Evolutionary conservation across 768 basidiomycete genomes (phyloP).

Genomic region (Artomyces pyxidatus): DNA sequence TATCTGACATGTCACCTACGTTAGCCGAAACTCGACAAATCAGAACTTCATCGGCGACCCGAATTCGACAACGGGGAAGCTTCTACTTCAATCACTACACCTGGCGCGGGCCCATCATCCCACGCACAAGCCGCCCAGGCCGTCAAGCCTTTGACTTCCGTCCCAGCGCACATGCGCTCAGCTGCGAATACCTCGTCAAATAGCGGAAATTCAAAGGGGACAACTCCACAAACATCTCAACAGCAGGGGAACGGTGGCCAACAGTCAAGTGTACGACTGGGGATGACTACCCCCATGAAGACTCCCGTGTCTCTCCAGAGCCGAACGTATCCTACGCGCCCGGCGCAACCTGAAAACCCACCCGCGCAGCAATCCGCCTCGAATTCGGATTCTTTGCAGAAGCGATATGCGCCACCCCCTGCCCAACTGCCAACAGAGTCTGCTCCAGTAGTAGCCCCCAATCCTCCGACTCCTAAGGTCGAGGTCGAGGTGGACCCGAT

Average conservation of each 20-base stretch:
- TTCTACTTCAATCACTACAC: neutral
- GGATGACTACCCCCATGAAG: neutral
- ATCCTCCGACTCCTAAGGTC: neutral
- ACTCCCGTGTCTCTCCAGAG: neutral
- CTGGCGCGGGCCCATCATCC: neutral
- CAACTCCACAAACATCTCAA: constrained; percentile 12
- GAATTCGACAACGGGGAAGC: constrained; percentile 51
- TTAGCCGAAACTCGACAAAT: constrained; percentile 61
- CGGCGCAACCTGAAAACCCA: neutral
- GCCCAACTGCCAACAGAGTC: neutral
- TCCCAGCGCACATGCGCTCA: constrained; percentile 34
- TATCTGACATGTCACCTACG: neutral
- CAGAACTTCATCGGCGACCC: constrained; percentile 60
- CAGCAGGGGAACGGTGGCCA: neutral
- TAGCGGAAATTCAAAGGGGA: constrained; percentile 11
- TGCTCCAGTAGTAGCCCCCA: constrained; percentile 3
- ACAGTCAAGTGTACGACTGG: neutral
- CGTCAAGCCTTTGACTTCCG: constrained; percentile 21
- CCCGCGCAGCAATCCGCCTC: neutral
- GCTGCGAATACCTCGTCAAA: constrained; percentile 14
- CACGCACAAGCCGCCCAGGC: neutral
- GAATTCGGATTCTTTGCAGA: neutral
- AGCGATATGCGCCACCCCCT: neutral
- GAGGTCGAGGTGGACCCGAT: constrained; percentile 21
- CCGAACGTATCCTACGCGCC: neutral